Conservation (phyloP, 495 filamentous ascomycete species). For the Annulohypoxylon bovei region DNA sequence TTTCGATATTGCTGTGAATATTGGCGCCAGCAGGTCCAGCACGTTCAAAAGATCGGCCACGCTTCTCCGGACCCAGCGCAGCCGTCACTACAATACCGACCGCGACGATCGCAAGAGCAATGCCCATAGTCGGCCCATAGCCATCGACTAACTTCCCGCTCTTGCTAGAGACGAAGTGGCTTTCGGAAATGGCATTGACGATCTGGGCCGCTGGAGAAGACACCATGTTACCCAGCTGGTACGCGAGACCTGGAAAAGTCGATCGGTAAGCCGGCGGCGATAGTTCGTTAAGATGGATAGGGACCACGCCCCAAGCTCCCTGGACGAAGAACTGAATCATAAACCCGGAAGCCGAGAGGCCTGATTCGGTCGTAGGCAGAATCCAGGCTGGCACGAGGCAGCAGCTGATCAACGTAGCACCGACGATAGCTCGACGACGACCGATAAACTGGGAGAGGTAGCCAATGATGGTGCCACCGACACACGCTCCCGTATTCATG, state of each 20-base stretch:
- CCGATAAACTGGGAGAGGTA: conserved; percentile 78
- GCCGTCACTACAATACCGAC: conserved; percentile 69
- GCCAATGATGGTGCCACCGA: conserved; percentile 77
- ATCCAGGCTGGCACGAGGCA: conserved; percentile 77
- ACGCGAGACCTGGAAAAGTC: conserved; percentile 71
- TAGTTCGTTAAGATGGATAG: conserved; percentile 80
- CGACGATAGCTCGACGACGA: conserved; percentile 72
- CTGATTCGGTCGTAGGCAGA: conserved; percentile 64
- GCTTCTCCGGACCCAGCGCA: conserved; percentile 70
- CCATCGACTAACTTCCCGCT: conserved; percentile 65
- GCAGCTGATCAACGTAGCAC: conserved; percentile 64
- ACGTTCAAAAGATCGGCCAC: conserved; percentile 73
- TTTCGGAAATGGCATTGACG: conserved; percentile 72
- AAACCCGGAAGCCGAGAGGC: conserved; percentile 74
- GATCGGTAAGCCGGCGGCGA: conserved; percentile 79
- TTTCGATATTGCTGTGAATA: conserved; percentile 37
- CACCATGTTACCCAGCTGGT: conserved; percentile 82
- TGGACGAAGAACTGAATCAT: conserved; percentile 83
- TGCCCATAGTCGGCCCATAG: conserved; percentile 74
- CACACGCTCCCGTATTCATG: conserved; percentile 77
- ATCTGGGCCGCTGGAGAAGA: conserved; percentile 78
- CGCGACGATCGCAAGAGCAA: conserved; percentile 75
- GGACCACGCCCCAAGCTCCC: conserved; percentile 81
- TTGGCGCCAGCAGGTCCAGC: conserved; percentile 65
- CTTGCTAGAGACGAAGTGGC: conserved; percentile 55